phyloP scores from a whole-genome alignment of 805 yeast species.

The Myxozyma neotropica region DNA sequence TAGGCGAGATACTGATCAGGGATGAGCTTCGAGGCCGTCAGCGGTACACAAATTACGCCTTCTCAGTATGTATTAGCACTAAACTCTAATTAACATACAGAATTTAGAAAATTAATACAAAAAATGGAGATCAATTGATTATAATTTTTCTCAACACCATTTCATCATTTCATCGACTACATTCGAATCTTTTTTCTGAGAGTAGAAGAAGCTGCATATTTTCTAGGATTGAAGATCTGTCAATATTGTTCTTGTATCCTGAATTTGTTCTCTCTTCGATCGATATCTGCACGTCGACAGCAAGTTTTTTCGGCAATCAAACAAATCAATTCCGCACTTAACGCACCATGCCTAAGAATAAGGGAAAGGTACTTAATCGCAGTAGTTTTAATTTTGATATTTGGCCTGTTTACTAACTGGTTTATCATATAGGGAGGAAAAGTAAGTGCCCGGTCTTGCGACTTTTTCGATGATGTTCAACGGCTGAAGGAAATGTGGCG shows the following conservation, averaged over 20 bases:
- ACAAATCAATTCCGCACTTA: neutral
- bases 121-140: neutral
- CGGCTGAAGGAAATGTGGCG: neutral
- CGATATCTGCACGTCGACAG: neutral
- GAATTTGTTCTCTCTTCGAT: neutral
- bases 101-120: too few relatives aligned
- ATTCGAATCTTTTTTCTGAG: neutral
- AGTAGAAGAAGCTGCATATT: neutral
- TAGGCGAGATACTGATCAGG: neutral
- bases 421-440: constrained; percentile 48
- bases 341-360: constrained; percentile 72
- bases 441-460: too few relatives aligned
- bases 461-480: neutral
- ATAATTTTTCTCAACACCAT: neutral
- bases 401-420: neutral
- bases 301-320: neutral
- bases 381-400: neutral
- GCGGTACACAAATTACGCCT: neutral
- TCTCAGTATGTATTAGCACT: neutral
- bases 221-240: neutral
- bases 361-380: constrained; percentile 58
- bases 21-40: neutral
- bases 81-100: neutral
- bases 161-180: neutral
- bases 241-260: neutral